phyloP scores from a whole-genome alignment of 768 basidiomycete genomes.

The Mycena floridula region DNA sequence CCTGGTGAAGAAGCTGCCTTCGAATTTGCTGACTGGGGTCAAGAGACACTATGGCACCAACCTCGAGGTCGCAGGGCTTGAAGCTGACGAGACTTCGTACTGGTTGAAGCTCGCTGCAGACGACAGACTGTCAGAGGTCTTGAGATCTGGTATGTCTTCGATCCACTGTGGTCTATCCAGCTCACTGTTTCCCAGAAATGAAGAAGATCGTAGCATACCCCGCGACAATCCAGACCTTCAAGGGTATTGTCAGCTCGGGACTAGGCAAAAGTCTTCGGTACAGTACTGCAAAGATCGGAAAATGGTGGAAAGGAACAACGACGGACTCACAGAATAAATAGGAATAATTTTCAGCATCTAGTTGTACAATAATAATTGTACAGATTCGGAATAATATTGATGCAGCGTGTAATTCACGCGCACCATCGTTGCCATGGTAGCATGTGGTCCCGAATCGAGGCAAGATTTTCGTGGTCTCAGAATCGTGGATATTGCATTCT shows the following conservation, averaged over 20 bases:
- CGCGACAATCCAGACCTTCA: slow-evolving; percentile 77
- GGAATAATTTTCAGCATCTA: no score
- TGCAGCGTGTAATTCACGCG: no score
- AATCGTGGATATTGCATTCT: no score
- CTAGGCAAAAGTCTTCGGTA: slow-evolving; percentile 75
- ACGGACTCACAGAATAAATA: no score
- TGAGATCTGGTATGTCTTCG: slow-evolving; percentile 33
- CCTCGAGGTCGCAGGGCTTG: slow-evolving; percentile 42
- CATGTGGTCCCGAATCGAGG: no score
- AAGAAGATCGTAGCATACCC: slow-evolving; percentile 73
- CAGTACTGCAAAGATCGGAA: slow-evolving; percentile 66
- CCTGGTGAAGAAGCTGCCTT: slow-evolving; percentile 76
- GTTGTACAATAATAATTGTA: no score
- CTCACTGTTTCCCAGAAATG: slow-evolving; percentile 48
- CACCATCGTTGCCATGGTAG: no score
- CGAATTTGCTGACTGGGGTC: slow-evolving; percentile 52
- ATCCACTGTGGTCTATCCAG: not conserved
- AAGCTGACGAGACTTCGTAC: slow-evolving; percentile 68
- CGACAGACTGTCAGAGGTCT: slow-evolving; percentile 44
- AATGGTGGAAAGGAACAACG: slow-evolving; percentile 71
- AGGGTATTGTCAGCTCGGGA: slow-evolving; percentile 83
- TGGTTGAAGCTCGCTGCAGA: slow-evolving; percentile 72
- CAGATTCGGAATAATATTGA: no score
- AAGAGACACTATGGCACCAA: slow-evolving; percentile 40
- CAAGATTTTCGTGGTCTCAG: no score